Conservation (phyloP, 1,139 yeast genomes). For the Taiozyma sp. region DNA sequence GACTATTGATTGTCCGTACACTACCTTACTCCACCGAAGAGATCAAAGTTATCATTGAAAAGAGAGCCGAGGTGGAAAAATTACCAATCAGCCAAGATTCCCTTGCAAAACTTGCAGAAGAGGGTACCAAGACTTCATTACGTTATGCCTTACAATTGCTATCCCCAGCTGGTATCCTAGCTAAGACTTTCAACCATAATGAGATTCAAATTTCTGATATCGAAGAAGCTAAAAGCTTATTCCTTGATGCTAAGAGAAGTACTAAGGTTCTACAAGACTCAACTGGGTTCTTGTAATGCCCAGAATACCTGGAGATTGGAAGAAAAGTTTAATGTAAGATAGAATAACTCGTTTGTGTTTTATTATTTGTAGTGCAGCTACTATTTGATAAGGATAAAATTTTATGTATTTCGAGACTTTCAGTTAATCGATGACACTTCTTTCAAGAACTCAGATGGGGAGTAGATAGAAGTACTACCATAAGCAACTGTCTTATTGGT, state of each 20-base stretch:
- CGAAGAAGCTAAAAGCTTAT: constrained; percentile 81
- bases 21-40: constrained; percentile 83
- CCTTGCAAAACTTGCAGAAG: constrained; percentile 62
- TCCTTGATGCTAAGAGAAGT: constrained; percentile 86
- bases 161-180: constrained; percentile 85
- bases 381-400: not conserved
- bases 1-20: constrained; percentile 88
- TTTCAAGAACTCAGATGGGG: constrained; percentile 70
- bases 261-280: constrained; percentile 61
- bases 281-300: constrained; percentile 16
- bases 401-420: not conserved
- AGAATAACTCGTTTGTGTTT: not conserved
- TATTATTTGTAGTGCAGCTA: not conserved
- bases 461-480: constrained; percentile 80
- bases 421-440: constrained; percentile 55
- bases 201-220: constrained; percentile 71
- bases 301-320: not conserved
- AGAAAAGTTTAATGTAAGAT: constrained; percentile 7
- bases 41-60: constrained; percentile 73
- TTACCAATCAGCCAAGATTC: constrained; percentile 64
- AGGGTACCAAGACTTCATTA: constrained; percentile 73
- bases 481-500: constrained; percentile 55
- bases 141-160: constrained; percentile 92
- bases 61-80: constrained; percentile 75
- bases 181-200: constrained; percentile 66